A percentile compares a stretch with the other conserved stretches of the same genome.
Conservation (phyloP, 345 rosid species). For the Dipteronia sinensis region DNA sequence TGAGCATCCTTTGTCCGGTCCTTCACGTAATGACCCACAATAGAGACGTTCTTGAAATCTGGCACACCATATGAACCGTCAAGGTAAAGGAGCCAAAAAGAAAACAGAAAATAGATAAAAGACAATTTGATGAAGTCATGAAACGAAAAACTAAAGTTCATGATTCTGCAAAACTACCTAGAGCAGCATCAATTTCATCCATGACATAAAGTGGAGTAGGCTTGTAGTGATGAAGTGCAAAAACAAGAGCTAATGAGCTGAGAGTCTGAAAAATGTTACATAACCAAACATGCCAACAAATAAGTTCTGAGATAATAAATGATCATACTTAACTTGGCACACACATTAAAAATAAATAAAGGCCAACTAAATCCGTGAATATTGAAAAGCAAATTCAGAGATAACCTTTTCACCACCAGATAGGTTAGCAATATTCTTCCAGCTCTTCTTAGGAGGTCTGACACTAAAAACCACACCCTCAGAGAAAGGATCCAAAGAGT, state of each 20-base stretch:
- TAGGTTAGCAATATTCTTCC: constrained; percentile 95
- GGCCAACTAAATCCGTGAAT: background rate
- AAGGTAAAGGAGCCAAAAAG: constrained; percentile 3
- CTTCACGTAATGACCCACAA: constrained; percentile 97
- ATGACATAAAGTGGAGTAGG: constrained; percentile 98
- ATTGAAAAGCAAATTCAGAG: background rate
- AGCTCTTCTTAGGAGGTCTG: constrained; percentile 97
- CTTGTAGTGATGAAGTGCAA: constrained; percentile 99
- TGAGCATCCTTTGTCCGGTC: constrained; percentile 97
- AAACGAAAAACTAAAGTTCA: constrained; percentile 5
- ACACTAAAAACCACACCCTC: constrained; percentile 99
- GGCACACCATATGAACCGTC: constrained; percentile 21
- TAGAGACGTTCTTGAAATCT: constrained; percentile 99
- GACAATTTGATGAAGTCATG: background rate
- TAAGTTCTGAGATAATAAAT: background rate
- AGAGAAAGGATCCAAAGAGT: constrained; percentile 96
- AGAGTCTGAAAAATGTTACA: constrained; percentile 65
- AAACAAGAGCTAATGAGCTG: constrained; percentile 93
- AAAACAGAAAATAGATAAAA: background rate
- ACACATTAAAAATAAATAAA: background rate
- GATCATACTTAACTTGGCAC: background rate
- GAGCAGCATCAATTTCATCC: constrained; percentile 98
- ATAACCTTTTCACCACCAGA: constrained; percentile 98
- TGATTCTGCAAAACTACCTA: constrained; percentile 47
- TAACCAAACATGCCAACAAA: background rate